Base-by-base conservation (phyloP, 2,329 filamentous ascomycete species). In the Didymellaceae sp. region DNA sequence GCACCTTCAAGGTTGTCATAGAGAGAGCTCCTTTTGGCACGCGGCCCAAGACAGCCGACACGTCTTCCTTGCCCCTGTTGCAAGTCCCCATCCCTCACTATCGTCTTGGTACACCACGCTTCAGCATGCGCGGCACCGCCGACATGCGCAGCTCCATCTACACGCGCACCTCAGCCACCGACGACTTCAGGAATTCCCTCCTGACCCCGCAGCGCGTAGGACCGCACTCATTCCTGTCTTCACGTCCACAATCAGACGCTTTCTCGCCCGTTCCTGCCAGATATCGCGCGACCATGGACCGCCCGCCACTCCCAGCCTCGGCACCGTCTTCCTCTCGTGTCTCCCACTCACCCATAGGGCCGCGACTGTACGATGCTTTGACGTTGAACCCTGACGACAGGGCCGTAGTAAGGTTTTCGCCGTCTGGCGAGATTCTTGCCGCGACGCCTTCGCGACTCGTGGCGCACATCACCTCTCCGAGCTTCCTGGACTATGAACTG, bases 401-500 rank as follows among this genome's bases (percentile, higher is more conserved):
- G 37, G 79, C 86, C 1, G 86, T 96, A 49, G 93, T 99, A 17
- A 88, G 90, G 50, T 96, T 95, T 71, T 86, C 90, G 14, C 73
- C 86, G 4, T 85, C 84, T 9, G 86, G 86, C 39, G 83, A 90
- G 32, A 92, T 99, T 16, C 87, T 87, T 22, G 94, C 94, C 25
- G 94, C 94, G 11, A 97, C 91, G 0, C 91, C 93, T 1, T 87
- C 92, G 3, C 87, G 94, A 10, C 85, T 99, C 28, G 90, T 99
- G 40, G 92, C 93, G 10, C 92, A 99, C 74, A 97, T 99, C 57
- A 97, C 94, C 0, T 97, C 94, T 0, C 91, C 94, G 13, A 91
- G 86, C 40, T 97, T 97, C 69, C 85, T 99, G 66, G 93, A 99
- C 72, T 99, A 99, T 71, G 93, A 97, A 66, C 82, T 99, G 5